phyloP scores from a whole-genome alignment of 164 flowering plant genomes.

The Hamamelis virginiana region DNA sequence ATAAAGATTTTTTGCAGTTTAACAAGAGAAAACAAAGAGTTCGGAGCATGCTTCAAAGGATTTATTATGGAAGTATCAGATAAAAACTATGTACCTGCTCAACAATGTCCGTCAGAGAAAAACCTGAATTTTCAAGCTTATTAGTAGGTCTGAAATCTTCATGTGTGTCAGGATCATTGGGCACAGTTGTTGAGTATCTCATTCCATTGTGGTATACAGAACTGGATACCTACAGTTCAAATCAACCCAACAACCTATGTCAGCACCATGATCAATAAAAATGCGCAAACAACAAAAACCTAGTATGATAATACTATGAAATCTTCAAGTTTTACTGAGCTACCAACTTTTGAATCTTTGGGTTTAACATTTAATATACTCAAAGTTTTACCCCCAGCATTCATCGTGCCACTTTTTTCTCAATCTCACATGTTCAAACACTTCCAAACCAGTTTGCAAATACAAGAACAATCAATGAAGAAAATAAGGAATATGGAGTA shows the following conservation, averaged over 20 bases:
- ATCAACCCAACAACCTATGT: slow-evolving; percentile 3
- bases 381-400: neutral
- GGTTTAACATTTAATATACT: neutral
- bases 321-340: neutral
- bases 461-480: neutral
- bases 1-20: neutral
- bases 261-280: neutral
- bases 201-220: slow-evolving; percentile 34
- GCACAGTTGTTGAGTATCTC: slow-evolving; percentile 48
- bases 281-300: neutral
- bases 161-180: slow-evolving; percentile 79
- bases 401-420: neutral
- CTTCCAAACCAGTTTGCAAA: neutral
- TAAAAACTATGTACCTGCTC: slow-evolving; percentile 55
- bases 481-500: neutral
- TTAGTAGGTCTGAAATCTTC: slow-evolving; percentile 80
- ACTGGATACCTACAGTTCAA: slow-evolving; percentile 34
- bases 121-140: slow-evolving; percentile 48
- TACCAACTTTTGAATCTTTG: neutral
- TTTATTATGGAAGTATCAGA: neutral
- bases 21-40: neutral
- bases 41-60: neutral
- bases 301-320: neutral
- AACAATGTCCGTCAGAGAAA: slow-evolving; percentile 57
- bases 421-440: neutral